Evolutionary conservation across 2,329 filamentous ascomycete genomes (phyloP), one percentile per base, ranked within the genome.

Genomic region (Aureobasidium sp.): DNA sequence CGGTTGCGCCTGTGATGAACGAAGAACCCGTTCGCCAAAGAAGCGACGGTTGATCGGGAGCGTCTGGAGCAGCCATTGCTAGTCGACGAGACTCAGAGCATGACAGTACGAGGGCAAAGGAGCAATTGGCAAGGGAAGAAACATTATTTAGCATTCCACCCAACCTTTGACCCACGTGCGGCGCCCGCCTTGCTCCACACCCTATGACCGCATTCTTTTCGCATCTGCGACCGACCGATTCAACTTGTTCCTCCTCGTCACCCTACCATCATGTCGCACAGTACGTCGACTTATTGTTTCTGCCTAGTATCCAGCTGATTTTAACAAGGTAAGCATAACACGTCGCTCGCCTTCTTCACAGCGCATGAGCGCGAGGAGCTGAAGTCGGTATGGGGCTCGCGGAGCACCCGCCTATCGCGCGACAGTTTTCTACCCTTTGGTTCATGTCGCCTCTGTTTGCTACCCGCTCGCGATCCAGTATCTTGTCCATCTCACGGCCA

Each of bases 351-450:
- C 45, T 91, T 97, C 76, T 97, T 97, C 80, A 97, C 94, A 37
- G 87, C 91, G 27, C 86, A 97, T 77, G 94, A 97, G 78, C 87
- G 94, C 67, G 83, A 84, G 57, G 84, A 93, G 55, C 88, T 96
- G 64, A 90, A 91, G 70, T 83, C 84, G 20, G 85, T 86, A 68
- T 97, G 94, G 91, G 86, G 87, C 9, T 34, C 31, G 31, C 31
- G 31, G 68, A 85, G 87, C 9, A 91, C 91, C n/a, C 89, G 91
- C 58, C 85, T 97, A 37, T 87, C 84, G 25, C 88, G 93, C 70
- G 94, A 97, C 72, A 94, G 90, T 62, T 97, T 96, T 75, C 85
- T 97, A 12, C 87, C 91, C 5, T 96, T 97, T 73, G 90, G 88
- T 60, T 91, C 88, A 25, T 99, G 93, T 78, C 85, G 87, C 60